Evolutionary conservation across 345 rosid genomes (phyloP).

Genomic region (Eutrema heterophyllum): DNA sequence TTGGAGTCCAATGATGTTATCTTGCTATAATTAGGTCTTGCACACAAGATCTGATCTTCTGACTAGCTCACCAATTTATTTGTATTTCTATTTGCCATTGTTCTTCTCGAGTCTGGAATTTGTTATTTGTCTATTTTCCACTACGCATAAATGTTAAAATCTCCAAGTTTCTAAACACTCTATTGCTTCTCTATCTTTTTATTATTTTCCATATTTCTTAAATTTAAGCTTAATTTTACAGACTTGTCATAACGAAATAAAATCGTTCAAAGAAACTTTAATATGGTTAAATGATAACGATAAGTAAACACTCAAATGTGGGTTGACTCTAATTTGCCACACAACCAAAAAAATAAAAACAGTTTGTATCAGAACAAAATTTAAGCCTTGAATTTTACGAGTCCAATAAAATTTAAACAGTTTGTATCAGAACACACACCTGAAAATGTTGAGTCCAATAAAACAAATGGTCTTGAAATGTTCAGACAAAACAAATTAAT

Average conservation of each 20-base stretch:
- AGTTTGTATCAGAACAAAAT: neutral
- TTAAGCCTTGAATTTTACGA: neutral
- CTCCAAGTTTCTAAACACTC: neutral
- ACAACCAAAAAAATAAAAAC: neutral
- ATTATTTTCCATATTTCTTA: neutral
- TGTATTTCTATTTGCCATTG: neutral
- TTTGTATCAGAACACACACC: slow-evolving; percentile 77
- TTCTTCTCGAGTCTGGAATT: neutral
- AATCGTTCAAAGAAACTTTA: neutral
- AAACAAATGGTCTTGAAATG: neutral
- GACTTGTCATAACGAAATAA: too few relatives aligned
- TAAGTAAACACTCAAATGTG: neutral
- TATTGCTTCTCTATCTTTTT: neutral
- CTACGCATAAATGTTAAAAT: neutral
- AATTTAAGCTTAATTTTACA: neutral
- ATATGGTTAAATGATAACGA: neutral
- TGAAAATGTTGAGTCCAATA: slow-evolving; percentile 25
- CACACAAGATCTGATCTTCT: too few relatives aligned
- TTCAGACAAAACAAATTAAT: neutral
- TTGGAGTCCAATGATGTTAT: too few relatives aligned
- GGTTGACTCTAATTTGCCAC: neutral
- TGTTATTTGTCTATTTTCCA: neutral
- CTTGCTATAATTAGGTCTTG: too few relatives aligned
- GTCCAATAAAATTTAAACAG: too few relatives aligned
- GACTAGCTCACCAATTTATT: neutral